These are phyloP conservation scores for Ramaria sp. DNA, from an alignment of 768 basidiomycete genomes.

Conservation along the genomic window DNA sequence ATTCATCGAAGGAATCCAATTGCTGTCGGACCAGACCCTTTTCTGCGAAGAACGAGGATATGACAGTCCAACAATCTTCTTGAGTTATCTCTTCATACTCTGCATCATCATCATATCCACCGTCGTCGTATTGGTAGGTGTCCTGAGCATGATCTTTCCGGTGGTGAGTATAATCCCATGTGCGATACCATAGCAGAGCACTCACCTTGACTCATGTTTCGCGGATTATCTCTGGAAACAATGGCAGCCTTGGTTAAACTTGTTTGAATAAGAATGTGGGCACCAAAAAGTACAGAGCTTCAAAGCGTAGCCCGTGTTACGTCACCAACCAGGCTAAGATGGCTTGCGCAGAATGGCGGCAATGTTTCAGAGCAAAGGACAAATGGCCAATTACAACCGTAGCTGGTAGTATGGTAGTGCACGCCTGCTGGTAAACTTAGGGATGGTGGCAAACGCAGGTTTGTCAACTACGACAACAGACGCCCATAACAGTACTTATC, in stretches of 20 bases:
- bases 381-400: too few relatives aligned
- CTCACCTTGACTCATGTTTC: neutral
- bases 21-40: slow-evolving; percentile 98
- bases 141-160: neutral
- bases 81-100: slow-evolving; percentile 77
- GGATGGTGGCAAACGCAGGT: neutral
- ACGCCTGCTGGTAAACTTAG: neutral
- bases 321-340: too few relatives aligned
- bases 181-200: neutral
- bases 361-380: too few relatives aligned
- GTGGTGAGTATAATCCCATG: neutral
- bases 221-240: too few relatives aligned
- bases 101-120: slow-evolving; percentile 34
- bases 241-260: too few relatives aligned
- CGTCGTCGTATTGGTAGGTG: slow-evolving; percentile 3
- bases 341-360: too few relatives aligned
- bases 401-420: too few relatives aligned
- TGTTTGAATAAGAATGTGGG: too few relatives aligned
- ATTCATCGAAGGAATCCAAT: slow-evolving; percentile 96
- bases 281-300: too few relatives aligned
- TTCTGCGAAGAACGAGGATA: slow-evolving; percentile 92
- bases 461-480: neutral
- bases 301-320: too few relatives aligned
- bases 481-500: neutral
- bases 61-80: slow-evolving; percentile 93